Conservation (phyloP, 192 early-diverging fungal species). For the Paraglomus occultum region DNA sequence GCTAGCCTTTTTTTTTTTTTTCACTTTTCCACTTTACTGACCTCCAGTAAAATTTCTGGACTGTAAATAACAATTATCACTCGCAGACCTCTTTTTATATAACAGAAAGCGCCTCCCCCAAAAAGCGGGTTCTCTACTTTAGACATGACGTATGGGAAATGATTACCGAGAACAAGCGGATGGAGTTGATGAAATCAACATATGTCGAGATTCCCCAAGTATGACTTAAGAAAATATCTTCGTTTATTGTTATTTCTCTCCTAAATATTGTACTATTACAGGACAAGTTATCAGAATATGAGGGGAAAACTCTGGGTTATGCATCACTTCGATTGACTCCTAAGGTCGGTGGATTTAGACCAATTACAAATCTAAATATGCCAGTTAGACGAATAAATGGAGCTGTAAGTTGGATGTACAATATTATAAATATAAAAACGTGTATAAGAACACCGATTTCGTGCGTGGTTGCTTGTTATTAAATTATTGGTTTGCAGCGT, state of each 20-base stretch:
- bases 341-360: not conserved
- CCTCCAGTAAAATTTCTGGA: not conserved
- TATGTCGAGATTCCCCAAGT: conserved; percentile 1
- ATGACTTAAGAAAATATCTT: not conserved
- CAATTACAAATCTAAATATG: conserved; percentile 5
- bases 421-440: too few species aligned
- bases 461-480: too few species aligned
- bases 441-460: too few species aligned
- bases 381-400: not conserved
- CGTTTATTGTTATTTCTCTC: too few species aligned
- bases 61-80: too few species aligned
- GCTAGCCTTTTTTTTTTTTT: not conserved
- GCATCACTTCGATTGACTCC: not conserved
- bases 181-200: not conserved
- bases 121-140: conserved; percentile 9
- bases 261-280: too few species aligned
- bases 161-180: not conserved
- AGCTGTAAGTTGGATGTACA: too few species aligned
- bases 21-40: too few species aligned
- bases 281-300: too few species aligned
- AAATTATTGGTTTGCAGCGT: too few species aligned
- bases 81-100: not conserved
- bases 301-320: not conserved
- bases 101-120: not conserved
- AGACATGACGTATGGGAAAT: conserved; percentile 3